A percentile compares a stretch with the other conserved stretches of the same genome.
These are phyloP conservation scores for Leccinum fibrillosum DNA, from an alignment of 768 basidiomycete genomes.

Conservation along the genomic window DNA sequence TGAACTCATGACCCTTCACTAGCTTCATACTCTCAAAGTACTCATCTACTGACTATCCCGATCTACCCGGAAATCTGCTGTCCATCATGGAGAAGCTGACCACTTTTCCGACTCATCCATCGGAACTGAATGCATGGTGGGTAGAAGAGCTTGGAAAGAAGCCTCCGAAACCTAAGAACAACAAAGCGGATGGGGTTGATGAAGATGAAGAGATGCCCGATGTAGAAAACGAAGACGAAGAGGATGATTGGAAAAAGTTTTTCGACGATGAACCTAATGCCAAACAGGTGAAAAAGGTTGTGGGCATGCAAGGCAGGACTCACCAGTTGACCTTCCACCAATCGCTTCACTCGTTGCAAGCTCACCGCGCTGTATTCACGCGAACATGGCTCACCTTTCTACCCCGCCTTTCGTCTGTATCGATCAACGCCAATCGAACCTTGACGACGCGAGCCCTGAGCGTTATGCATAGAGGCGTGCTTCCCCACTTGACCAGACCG, in stretches of 20 bases:
- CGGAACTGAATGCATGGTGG: conserved; percentile 79
- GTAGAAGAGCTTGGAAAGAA: conserved; percentile 60
- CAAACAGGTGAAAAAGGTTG: conserved; percentile 35
- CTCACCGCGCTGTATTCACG: conserved; percentile 80
- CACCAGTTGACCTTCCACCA: conserved; percentile 72
- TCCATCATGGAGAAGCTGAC: conserved; percentile 62
- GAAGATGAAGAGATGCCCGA: conserved; percentile 32
- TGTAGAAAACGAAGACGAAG: conserved; percentile 41
- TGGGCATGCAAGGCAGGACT: conserved; percentile 43
- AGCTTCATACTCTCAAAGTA: conserved; percentile 26
- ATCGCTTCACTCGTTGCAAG: conserved; percentile 69
- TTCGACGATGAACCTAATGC: conserved; percentile 61
- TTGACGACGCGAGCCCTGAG: conserved; percentile 60
- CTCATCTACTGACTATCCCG: conserved; percentile 33
- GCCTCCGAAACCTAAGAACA: conserved; percentile 48
- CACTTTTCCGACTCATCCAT: conserved; percentile 68
- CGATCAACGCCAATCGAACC: conserved; percentile 29
- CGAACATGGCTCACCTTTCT: conserved; percentile 75
- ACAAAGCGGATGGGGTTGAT: conserved; percentile 39
- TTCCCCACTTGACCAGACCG: conserved; percentile 79
- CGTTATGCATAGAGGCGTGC: conserved; percentile 77
- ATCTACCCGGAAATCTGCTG: conserved; percentile 51
- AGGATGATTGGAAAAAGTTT: conserved; percentile 74
- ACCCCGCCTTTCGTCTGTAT: conserved; percentile 48
- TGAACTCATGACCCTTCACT: not conserved